Percentiles rank a stretch among this genome's conserved stretches.
These are phyloP conservation scores for Fusarium multiceps DNA, from an alignment of 2,329 filamentous ascomycete genomes.

Conservation along the genomic window DNA sequence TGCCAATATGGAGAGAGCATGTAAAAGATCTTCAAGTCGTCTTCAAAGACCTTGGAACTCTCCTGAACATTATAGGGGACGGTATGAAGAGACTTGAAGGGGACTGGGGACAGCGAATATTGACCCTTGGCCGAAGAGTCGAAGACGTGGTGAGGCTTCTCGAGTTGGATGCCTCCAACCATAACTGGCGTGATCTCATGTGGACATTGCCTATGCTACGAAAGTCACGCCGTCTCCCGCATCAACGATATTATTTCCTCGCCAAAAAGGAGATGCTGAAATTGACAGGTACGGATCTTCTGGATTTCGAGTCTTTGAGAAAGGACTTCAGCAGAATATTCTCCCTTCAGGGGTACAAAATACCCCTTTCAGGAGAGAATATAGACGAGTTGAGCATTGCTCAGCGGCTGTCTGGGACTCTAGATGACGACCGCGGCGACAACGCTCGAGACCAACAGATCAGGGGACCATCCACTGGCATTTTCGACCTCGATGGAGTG, in stretches of 20 bases:
- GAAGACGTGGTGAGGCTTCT: constrained; percentile 25
- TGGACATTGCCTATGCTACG: constrained; percentile 42
- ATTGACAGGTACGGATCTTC: constrained; percentile 19
- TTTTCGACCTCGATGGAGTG: constrained; percentile 25
- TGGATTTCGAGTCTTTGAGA: constrained; percentile 1
- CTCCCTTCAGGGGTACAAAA: constrained; percentile 31
- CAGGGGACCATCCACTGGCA: constrained; percentile 27
- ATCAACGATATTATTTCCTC: constrained; percentile 36
- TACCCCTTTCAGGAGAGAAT: constrained; percentile 27
- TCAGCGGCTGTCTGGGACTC: constrained; percentile 33
- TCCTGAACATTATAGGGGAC: neutral
- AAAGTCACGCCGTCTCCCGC: constrained; percentile 31
- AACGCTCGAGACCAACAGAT: neutral
- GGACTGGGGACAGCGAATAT: constrained; percentile 34
- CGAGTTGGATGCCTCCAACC: constrained; percentile 2
- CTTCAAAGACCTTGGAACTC: neutral
- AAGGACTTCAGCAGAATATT: constrained; percentile 27
- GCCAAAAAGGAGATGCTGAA: constrained; percentile 41
- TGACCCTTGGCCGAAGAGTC: constrained; percentile 10
- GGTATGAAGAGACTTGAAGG: constrained; percentile 4
- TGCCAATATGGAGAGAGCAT: constrained; percentile 7
- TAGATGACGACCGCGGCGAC: constrained; percentile 25
- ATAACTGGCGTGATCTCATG: constrained; percentile 39
- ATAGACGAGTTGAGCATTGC: constrained; percentile 26
- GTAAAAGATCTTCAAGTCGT: neutral